Percentiles rank a stretch among this genome's conserved stretches.
Evolutionary conservation across 352 stramenopile genomes (phyloP).

Genomic region (Globisporangium abappressorium): DNA sequence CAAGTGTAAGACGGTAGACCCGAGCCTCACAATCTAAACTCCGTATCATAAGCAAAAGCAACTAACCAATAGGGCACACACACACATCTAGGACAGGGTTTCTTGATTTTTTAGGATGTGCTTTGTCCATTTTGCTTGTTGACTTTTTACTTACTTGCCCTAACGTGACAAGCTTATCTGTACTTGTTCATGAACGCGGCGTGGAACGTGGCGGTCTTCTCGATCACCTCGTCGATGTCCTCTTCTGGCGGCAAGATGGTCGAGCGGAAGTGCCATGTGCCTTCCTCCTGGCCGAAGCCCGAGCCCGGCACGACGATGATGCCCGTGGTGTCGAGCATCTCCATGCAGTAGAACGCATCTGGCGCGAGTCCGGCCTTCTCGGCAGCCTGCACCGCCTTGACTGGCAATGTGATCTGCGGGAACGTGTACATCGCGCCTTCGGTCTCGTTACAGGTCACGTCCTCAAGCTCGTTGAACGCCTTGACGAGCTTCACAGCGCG

Average conservation of each 20-base stretch:
- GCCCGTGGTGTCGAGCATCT: constrained; percentile 95
- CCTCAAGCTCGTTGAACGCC: constrained; percentile 95
- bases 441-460: constrained; percentile 95
- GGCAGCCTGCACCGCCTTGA: constrained; percentile 83
- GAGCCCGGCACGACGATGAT: constrained; percentile 98
- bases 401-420: constrained; percentile 90
- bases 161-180: constrained; percentile 39
- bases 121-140: background rate
- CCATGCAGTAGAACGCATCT: constrained; percentile 97
- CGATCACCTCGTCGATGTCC: constrained; percentile 93
- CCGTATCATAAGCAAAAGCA: constrained; percentile 5
- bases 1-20: constrained; percentile 22
- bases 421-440: constrained; percentile 99
- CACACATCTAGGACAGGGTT: constrained; percentile 1
- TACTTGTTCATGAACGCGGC: constrained; percentile 95
- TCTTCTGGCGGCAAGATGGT: constrained; percentile 98
- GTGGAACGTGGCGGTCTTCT: constrained; percentile 95
- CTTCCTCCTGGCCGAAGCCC: constrained; percentile 96
- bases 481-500: constrained; percentile 91
- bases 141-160: background rate
- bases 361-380: constrained; percentile 71
- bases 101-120: constrained; percentile 1
- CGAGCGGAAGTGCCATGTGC: constrained; percentile 98
- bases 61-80: background rate
- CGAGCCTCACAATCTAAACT: constrained; percentile 5